phyloP scores from a whole-genome alignment of 2,329 filamentous ascomycete genomes.

The Neophaeococcomyces aloes region DNA sequence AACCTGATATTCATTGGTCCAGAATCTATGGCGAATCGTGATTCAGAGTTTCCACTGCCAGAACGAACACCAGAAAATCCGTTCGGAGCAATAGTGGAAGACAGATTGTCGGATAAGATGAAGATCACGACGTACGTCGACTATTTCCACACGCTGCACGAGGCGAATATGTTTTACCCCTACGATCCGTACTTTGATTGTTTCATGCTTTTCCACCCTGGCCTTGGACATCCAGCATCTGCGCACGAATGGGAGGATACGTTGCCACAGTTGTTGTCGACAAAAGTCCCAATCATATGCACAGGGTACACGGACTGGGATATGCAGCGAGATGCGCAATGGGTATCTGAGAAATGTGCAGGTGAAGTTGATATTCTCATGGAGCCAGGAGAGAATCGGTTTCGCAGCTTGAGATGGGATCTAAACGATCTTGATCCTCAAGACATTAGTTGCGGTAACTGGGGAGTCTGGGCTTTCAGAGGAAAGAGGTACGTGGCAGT shows the following conservation, averaged over 20 bases:
- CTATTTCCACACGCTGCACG: conserved; percentile 94
- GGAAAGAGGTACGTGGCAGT: conserved; percentile 67
- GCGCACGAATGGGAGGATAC: conserved; percentile 92
- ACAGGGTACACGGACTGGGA: conserved; percentile 95
- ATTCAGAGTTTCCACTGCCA: conserved; percentile 84
- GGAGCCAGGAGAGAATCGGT: conserved; percentile 85
- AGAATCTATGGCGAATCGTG: conserved; percentile 89
- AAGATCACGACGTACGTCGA: conserved; percentile 98
- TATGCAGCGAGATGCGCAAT: conserved; percentile 84
- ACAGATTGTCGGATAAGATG: conserved; percentile 74
- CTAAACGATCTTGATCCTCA: conserved; percentile 90
- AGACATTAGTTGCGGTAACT: conserved; percentile 91
- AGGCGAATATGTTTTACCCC: conserved; percentile 79
- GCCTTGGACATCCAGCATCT: conserved; percentile 84
- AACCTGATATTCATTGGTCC: conserved; percentile 92
- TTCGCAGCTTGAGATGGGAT: conserved; percentile 92
- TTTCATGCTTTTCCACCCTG: conserved; percentile 94
- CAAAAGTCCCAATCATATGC: conserved; percentile 85
- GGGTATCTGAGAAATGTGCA: conserved; percentile 72
- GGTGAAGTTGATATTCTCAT: conserved; percentile 89
- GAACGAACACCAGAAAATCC: conserved; percentile 76
- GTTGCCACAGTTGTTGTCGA: conserved; percentile 78
- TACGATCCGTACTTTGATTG: conserved; percentile 98
- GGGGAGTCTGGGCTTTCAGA: conserved; percentile 93
- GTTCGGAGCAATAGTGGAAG: conserved; percentile 88